These are phyloP conservation scores for Paragyromitra xinjiangensis DNA, from an alignment of 495 filamentous ascomycete genomes.

Conservation along the genomic window DNA sequence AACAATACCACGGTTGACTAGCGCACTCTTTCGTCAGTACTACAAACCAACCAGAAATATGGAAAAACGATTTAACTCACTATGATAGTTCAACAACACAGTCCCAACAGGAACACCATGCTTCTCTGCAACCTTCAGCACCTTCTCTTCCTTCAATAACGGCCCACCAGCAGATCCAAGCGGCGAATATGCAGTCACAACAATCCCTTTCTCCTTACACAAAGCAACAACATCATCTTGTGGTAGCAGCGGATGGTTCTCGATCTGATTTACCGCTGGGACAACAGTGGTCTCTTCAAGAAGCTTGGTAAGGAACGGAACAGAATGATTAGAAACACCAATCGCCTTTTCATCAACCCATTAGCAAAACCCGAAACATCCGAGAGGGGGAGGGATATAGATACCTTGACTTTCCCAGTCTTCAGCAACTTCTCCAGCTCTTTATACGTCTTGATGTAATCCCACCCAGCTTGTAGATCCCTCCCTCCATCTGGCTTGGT, in stretches of 20 bases:
- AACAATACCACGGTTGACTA: slow-evolving; percentile 57
- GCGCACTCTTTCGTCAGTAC: slow-evolving; percentile 12
- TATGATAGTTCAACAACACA: slow-evolving; percentile 52
- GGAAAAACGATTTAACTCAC: slow-evolving; percentile 7
- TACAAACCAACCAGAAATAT: not conserved
- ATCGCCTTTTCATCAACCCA: slow-evolving; percentile 25
- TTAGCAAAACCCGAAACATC: not conserved
- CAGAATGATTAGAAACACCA: slow-evolving; percentile 56
- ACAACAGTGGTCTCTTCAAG: slow-evolving; percentile 49
- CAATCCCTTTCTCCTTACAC: slow-evolving; percentile 51
- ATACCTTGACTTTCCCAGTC: slow-evolving; percentile 52
- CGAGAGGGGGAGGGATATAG: not conserved
- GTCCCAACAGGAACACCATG: slow-evolving; percentile 45
- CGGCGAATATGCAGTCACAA: slow-evolving; percentile 53
- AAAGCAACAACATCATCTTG: slow-evolving; percentile 53
- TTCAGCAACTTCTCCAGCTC: slow-evolving; percentile 77
- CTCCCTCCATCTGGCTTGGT: slow-evolving; percentile 44
- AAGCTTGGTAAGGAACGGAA: slow-evolving; percentile 48
- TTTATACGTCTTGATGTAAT: slow-evolving; percentile 80
- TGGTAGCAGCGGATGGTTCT: slow-evolving; percentile 55
- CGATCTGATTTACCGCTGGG: slow-evolving; percentile 56
- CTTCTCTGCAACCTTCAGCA: slow-evolving; percentile 57
- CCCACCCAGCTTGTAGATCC: slow-evolving; percentile 65
- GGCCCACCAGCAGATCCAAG: slow-evolving; percentile 53
- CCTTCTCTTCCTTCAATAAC: slow-evolving; percentile 54